Conservation (phyloP, 2,329 filamentous ascomycete species). For the Diaporthe eres region DNA sequence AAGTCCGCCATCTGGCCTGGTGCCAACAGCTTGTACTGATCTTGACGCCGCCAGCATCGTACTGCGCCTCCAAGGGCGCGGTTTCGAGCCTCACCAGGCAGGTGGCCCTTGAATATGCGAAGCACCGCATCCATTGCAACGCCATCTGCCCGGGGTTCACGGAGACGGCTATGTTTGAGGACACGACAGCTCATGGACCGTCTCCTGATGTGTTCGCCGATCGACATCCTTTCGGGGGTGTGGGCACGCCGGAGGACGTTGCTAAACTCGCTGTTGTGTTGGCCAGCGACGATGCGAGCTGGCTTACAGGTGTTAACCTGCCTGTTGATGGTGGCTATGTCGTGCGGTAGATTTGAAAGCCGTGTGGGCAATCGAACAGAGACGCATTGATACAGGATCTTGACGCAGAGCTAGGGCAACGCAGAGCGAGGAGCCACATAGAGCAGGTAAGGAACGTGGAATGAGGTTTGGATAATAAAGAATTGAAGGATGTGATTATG, state of each 20-base stretch:
- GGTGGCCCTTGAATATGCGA: slow-evolving; percentile 64
- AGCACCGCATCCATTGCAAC: slow-evolving; percentile 64
- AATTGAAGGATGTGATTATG: background rate
- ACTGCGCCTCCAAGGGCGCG: slow-evolving; percentile 64
- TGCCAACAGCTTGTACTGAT: background rate
- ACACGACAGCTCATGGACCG: slow-evolving; percentile 3
- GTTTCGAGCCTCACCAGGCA: slow-evolving; percentile 64
- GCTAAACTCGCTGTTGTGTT: slow-evolving; percentile 32
- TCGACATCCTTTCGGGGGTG: slow-evolving; percentile 20
- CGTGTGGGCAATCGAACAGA: background rate
- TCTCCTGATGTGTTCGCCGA: background rate
- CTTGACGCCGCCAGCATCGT: slow-evolving; percentile 50
- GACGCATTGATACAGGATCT: background rate
- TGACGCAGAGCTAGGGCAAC: too few relatives aligned
- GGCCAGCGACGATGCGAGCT: slow-evolving; percentile 37
- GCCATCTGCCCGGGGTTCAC: slow-evolving; percentile 66
- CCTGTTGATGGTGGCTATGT: slow-evolving; percentile 15
- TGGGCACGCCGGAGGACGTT: slow-evolving; percentile 23
- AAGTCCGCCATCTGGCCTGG: background rate
- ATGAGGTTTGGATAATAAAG: background rate
- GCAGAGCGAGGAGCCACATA: background rate
- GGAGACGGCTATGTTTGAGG: slow-evolving; percentile 10
- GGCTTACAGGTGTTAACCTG: slow-evolving; percentile 32
- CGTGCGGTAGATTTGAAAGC: background rate
- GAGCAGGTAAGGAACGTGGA: background rate